Evolutionary conservation across 352 stramenopile species (phyloP), one percentile per base, ranked within the genome.

Genomic region (Discostella stelligera): DNA sequence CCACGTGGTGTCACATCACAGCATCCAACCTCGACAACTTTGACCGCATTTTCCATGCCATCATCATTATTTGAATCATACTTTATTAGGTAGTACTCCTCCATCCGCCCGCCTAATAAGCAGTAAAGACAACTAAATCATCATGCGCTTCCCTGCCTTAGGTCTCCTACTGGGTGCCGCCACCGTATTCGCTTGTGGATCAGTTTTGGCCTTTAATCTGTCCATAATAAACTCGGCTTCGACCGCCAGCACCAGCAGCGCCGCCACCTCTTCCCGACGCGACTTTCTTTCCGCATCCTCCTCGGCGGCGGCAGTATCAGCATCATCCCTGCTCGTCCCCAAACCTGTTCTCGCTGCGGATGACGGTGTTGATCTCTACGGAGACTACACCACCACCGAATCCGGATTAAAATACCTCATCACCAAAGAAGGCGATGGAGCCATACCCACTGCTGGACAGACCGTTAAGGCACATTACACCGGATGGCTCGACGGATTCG

Each of bases 401-500:
- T 79, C 71, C 6, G 71, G 71, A 27, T 60, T 79, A 44, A 61
- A 66, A 49, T 79, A 79, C 55, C 65, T 72, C 18, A 83, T 94
- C 11, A 78, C 80, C 11, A 89, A 93, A 66, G 88, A 94, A 70
- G 90, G 89, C 21, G 85, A 79, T 39, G 91, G 89, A 27, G 85
- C 80, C 23, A 74, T 90, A 32, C 89, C 89, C 3, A 18, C 54
- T 4, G 37, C 75, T 8, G 84, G 86, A 7, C 71, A 88, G 58
- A 85, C 56, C 2, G 88, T 95, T 1, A 90, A 94, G 58, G 85
- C 89, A 8, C 91, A 95, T 60, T 95, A 95, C 70, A 95, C 88
- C 30, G 93, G 93, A 30, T 96, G 93, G 93, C 75, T 96, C 0
- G 86, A 95, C 75, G 85, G 69, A 10, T 96, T 96, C 71, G 79